Conservation (phyloP, 495 filamentous ascomycete genomes). For the Penicillium angulare region DNA sequence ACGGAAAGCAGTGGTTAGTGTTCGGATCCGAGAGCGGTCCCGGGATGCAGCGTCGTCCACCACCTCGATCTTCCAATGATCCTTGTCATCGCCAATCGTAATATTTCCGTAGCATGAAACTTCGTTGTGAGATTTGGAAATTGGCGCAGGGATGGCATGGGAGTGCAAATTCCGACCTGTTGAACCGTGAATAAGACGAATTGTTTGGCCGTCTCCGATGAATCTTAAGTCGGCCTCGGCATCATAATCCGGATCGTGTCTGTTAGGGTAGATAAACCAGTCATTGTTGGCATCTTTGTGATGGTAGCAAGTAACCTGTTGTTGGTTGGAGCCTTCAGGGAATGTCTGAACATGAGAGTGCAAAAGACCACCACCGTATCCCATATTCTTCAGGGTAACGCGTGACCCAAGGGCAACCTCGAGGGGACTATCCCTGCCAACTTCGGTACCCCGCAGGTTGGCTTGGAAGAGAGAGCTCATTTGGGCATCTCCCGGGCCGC, state of each 20-base stretch:
- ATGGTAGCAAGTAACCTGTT: slow-evolving; percentile 98
- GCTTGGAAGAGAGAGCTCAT: slow-evolving; percentile 99
- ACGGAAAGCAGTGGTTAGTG: slow-evolving; percentile 90
- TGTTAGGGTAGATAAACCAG: slow-evolving; percentile 98
- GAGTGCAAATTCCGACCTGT: slow-evolving; percentile 97
- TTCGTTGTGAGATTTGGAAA: slow-evolving; percentile 86
- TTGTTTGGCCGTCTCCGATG: slow-evolving; percentile 71
- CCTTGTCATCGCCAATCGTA: slow-evolving; percentile 96
- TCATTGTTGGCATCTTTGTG: slow-evolving; percentile 99
- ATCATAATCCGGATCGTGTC: slow-evolving; percentile 69
- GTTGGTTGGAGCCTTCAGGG: slow-evolving; percentile 89
- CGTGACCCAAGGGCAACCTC: slow-evolving; percentile 87
- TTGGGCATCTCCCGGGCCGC: slow-evolving; percentile 93
- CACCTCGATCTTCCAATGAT: slow-evolving; percentile 95
- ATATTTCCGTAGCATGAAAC: slow-evolving; percentile 95
- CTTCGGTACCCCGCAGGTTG: slow-evolving; percentile 88
- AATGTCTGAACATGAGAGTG: slow-evolving; percentile 97
- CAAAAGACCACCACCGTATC: slow-evolving; percentile 94
- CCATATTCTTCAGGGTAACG: slow-evolving; percentile 98
- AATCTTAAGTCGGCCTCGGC: slow-evolving; percentile 65
- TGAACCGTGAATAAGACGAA: slow-evolving; percentile 91
- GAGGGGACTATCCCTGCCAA: slow-evolving; percentile 88
- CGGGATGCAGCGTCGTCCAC: slow-evolving; percentile 82
- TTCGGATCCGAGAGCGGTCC: slow-evolving; percentile 83
- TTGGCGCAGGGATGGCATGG: slow-evolving; percentile 80